Evolutionary conservation across 83 land plant genomes (phyloP).

Genomic region (Thuja plicata): DNA sequence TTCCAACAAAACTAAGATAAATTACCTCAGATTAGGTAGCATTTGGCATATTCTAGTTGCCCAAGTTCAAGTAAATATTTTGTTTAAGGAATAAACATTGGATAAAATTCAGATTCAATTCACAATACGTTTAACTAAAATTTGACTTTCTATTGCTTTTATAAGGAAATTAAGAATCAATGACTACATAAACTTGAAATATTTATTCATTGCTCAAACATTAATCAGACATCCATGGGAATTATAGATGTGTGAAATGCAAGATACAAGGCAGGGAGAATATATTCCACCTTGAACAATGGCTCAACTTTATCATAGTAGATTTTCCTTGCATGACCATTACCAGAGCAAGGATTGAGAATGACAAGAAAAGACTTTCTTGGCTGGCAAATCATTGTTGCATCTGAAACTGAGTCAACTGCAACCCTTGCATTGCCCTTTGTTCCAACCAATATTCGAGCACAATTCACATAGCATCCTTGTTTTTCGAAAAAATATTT

Average conservation of each 20-base stretch:
- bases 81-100: neutral
- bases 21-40: no score
- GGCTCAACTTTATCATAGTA: constrained; percentile 38
- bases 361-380: constrained; percentile 27
- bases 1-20: no score
- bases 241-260: neutral
- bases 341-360: constrained; percentile 42
- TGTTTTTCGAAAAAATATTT: neutral
- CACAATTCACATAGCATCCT: constrained; percentile 6
- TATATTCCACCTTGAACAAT: constrained; percentile 27
- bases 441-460: neutral
- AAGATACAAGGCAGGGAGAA: constrained; percentile 2
- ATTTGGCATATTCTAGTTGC: no score
- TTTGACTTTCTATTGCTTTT: neutral
- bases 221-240: neutral
- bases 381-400: neutral
- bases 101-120: neutral
- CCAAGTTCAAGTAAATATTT: no score
- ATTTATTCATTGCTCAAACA: neutral
- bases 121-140: neutral
- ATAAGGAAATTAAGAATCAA: neutral
- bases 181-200: neutral
- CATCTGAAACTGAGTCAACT: constrained; percentile 5
- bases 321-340: constrained; percentile 37
- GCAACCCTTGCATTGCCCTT: neutral